Evolutionary conservation across 352 stramenopile genomes (phyloP).

Genomic region (Nannochloropsis limnetica): DNA sequence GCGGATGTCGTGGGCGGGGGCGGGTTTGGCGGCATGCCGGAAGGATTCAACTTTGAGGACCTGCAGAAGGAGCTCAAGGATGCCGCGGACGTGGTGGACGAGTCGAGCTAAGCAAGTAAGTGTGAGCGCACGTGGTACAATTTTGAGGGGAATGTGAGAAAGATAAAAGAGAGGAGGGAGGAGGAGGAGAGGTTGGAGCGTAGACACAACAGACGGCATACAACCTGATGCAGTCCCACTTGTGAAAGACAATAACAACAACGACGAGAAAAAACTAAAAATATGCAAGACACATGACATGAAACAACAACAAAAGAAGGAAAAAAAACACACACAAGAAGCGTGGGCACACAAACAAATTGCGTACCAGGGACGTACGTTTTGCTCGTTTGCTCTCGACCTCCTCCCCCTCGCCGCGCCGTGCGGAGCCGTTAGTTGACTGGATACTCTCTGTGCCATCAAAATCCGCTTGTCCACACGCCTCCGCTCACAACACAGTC

Average conservation of each 20-base stretch:
- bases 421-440: no score
- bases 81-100: background rate
- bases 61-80: constrained; percentile 30
- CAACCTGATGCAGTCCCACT: background rate
- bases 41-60: constrained; percentile 7
- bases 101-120: background rate
- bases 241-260: background rate
- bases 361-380: background rate
- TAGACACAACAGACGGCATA: no score
- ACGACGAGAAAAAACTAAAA: background rate
- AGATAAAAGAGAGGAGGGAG: background rate
- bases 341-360: background rate
- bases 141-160: background rate
- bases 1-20: background rate
- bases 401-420: no score
- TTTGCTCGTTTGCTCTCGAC: no score
- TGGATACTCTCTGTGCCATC: background rate
- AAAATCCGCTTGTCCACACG: background rate
- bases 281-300: background rate
- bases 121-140: background rate
- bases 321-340: no score
- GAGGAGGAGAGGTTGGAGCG: background rate
- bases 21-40: background rate
- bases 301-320: background rate
- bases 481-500: background rate